Evolutionary conservation across 164 flowering plant species (phyloP), one percentile per base, ranked within the genome.

Genomic region (Buxus sempervirens): DNA sequence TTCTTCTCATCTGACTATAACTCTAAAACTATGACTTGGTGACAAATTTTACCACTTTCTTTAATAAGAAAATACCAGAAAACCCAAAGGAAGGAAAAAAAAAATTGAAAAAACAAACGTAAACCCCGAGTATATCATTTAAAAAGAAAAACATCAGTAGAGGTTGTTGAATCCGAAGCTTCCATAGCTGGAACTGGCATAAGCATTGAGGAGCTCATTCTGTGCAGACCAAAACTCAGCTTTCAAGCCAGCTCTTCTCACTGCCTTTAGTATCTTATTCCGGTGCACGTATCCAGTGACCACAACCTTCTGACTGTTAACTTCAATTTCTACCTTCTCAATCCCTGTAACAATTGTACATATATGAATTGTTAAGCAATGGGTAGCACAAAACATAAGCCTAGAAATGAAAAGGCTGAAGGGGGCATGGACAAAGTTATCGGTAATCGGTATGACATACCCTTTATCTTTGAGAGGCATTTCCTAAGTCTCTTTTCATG

Each of bases 151-250:
- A 0, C 19, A 14, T 71, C 79, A 86, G 80, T 80, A 78, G 79
- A 81, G 80, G 74, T 74, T 80, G 80, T 75, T 78, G 77, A 82
- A 68, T 79, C 81, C 75, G 2, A 80, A 73, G 81, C 59, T 60
- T 51, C 75, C 78, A 59, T 66, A 79, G 27, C 77, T 78, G 18
- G 79, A 72, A 51, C 70, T 67, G 27, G 85, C 86, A 66, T 83
- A 86, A 48, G 84, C 85, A 72, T 67, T 76, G 36, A 87, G 88
- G 14, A 86, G 81, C 73, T 87, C 88, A 72, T 83, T 85, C 28
- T 83, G 88, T 19, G 82, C 75, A 63, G 84, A 84, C 91, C 91
- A 87, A 76, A 85, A 83, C 15, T 87, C 91, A 20, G 88, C 87
- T 81, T 76, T 87, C 51, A 87, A 49, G 8, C 91, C 91, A 19